Conservation (phyloP, 108 stramenopile species). For the Thalassiosira profunda region DNA sequence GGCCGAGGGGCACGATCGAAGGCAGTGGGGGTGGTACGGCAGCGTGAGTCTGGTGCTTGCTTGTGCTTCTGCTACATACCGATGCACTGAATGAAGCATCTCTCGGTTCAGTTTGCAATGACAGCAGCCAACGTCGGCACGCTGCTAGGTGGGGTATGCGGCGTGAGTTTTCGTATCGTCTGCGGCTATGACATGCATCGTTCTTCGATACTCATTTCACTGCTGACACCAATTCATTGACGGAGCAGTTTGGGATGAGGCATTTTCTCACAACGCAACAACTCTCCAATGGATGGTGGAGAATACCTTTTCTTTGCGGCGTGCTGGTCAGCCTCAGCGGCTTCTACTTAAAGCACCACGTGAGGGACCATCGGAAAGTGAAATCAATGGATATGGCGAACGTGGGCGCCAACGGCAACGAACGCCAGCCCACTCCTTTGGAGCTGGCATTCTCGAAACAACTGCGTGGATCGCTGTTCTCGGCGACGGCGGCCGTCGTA, state of each 20-base stretch:
- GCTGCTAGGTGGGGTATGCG: constrained; percentile 23
- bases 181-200: too few species aligned
- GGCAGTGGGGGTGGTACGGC: constrained; percentile 40
- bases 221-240: too few species aligned
- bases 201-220: too few species aligned
- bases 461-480: constrained; percentile 11
- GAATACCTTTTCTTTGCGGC: constrained; percentile 48
- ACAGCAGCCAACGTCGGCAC: constrained; percentile 18
- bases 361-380: constrained; percentile 18
- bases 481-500: constrained; percentile 4
- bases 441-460: constrained; percentile 8
- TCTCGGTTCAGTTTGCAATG: constrained; percentile 9
- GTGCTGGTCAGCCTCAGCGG: constrained; percentile 20
- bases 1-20: constrained; percentile 18
- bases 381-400: neutral
- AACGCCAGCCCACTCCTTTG: neutral
- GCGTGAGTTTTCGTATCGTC: constrained; percentile 3
- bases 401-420: neutral
- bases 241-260: constrained; percentile 14
- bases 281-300: constrained; percentile 32
- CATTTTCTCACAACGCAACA: constrained; percentile 17
- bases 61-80: neutral
- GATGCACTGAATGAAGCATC: neutral
- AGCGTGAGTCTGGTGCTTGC: neutral
- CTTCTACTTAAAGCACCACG: constrained; percentile 28